A percentile compares a stretch with the other conserved stretches of the same genome.
These are phyloP conservation scores for Saturnispora sekii DNA, from an alignment of 805 yeast genomes.

Conservation along the genomic window DNA sequence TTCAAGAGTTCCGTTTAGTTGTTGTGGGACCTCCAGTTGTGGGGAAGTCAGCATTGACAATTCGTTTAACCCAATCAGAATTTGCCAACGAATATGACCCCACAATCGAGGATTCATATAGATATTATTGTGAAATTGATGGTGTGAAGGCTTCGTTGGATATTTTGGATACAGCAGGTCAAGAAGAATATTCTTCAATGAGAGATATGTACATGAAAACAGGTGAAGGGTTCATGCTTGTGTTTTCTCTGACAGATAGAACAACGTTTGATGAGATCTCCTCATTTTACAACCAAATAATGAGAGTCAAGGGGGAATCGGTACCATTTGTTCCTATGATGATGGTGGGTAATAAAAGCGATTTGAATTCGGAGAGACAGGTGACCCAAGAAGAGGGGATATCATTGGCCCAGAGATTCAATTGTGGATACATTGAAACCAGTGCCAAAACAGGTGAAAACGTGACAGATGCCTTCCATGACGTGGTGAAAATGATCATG, in stretches of 20 bases:
- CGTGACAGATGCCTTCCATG: slow-evolving; percentile 38
- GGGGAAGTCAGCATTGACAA: slow-evolving; percentile 93
- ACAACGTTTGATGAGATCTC: slow-evolving; percentile 78
- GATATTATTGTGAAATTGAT: slow-evolving; percentile 82
- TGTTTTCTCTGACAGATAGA: slow-evolving; percentile 79
- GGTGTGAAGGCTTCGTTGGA: slow-evolving; percentile 70
- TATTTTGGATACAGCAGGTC: slow-evolving; percentile 96
- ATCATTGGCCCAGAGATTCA: slow-evolving; percentile 53
- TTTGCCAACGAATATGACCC: slow-evolving; percentile 98
- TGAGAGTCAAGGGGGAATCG: slow-evolving; percentile 41
- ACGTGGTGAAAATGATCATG: slow-evolving; percentile 27
- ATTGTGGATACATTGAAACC: slow-evolving; percentile 78
- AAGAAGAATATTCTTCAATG: slow-evolving; percentile 92
- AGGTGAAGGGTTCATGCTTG: slow-evolving; percentile 88
- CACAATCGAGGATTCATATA: slow-evolving; percentile 86
- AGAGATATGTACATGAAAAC: slow-evolving; percentile 93
- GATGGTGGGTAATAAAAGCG: slow-evolving; percentile 69
- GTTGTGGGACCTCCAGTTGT: slow-evolving; percentile 99
- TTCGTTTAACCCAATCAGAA: slow-evolving; percentile 87
- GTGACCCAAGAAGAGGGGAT: slow-evolving; percentile 51
- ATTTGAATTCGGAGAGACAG: slow-evolving; percentile 53
- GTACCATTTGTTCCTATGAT: slow-evolving; percentile 63
- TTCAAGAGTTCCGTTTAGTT: slow-evolving; percentile 76
- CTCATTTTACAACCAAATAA: slow-evolving; percentile 45
- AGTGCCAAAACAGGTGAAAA: slow-evolving; percentile 87